Base-by-base conservation (phyloP, 768 basidiomycete genomes). In the Lactarius tabidus region DNA sequence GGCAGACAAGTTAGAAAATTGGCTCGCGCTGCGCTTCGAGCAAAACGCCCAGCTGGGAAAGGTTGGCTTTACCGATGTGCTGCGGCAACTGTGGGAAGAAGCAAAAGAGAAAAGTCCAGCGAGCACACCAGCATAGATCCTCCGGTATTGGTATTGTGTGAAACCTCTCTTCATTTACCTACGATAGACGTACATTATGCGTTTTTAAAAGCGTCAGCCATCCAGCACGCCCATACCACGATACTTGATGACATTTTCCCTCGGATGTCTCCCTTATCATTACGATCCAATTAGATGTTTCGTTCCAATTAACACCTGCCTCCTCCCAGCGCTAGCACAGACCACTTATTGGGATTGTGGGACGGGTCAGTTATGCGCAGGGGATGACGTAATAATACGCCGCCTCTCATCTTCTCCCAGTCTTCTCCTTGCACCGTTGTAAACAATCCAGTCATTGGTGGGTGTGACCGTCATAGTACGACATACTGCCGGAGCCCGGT, bases 11-110 rank as follows among this genome's bases (percentile, higher is more conserved):
- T 79, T 98, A 45, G 95, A 98, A 79, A 80, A 79, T 70, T 94
- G 90, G 85, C 84, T 94, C 59, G 86, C 88, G 29, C 87, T 95
- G 76, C 83, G 94, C 64, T 97, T 98, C 70, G 89, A 91, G 75
- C 88, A 93, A 74, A 98, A 98, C 72, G 95, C 95, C 3, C 90
- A 89, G 57, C 78, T 90, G 38, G 95, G 95, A 60, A 92, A 94
- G 75, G 77, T 88, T 59, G 95, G 89, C 28, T 95, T 98, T 76
- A 91, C 93, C 52, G 91, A 93, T 72, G 94, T 98, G 35, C 76
- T 97, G 68, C 80, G 88, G 71, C 83, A 83, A 67, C 74, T 95
- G 73, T 87, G 88, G 86, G 90, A 93, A 70, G 69, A 70, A n/a
- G 80, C 87, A 72, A 83, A 88, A 67, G 84, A 90, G 70, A 74